Evolutionary conservation across 345 rosid species (phyloP), one percentile per base, ranked within the genome.

Genomic region (Gossypioides kirkii): DNA sequence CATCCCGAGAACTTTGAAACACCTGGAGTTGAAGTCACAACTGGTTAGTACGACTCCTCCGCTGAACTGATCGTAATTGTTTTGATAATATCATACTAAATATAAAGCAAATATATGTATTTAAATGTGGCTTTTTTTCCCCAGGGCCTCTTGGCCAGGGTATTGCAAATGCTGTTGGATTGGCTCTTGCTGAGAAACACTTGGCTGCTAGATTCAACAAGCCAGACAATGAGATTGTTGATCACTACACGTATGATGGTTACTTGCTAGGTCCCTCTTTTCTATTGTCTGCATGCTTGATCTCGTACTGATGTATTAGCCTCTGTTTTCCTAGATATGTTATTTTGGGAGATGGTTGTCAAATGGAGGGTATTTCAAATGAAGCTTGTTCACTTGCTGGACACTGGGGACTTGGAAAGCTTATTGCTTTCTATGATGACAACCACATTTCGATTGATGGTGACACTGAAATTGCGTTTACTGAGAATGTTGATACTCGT

Each of bases 1-100:
- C 99, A 96, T 80, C 99, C 99, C 3, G 99, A 96, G 89, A 96
- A 96, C 80, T 96, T 96, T 58, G 99, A 93, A 87, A 96, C 99
- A 54, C 98, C 97, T 36, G 99, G 99, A 18, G 80, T 93, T 76
- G 99, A 96, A 84, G 99, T 96, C 73, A 96, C 99, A 11, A 96
- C 99, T 80, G 99, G 99, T 96, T 74, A 75, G 98, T 96, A 71
- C 71, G 84, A 26, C 56, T 65, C 49, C 32, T 42, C 8, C 56
- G 3, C 8, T 2, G 10, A 58, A 71, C 8, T 25, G 61, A 18
- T 26, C 32, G 16, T 45, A 23, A 14, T 59, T 62, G 18, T 73
- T 17, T 32, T 50, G 50, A 46, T 52, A 53, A 32, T 36, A 3
- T 17, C 45, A 5, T 58, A 10, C 53, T 55, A 8, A 23, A 23